phyloP scores from a whole-genome alignment of 352 stramenopile species.

The Pilasporangium apinafurcum region DNA sequence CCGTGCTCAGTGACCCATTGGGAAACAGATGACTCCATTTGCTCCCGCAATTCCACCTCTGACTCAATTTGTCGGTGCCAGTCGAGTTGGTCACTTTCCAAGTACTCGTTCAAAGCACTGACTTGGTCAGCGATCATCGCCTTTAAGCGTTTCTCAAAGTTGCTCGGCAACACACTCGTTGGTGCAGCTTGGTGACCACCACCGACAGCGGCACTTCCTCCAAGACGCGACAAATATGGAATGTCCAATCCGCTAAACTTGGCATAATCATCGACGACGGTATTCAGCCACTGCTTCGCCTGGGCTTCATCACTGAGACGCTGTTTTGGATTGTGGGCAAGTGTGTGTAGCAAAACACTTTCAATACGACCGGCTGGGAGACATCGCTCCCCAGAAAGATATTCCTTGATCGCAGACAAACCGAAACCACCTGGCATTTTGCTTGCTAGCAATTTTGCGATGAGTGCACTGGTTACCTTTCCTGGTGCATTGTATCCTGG shows the following conservation, averaged over 20 bases:
- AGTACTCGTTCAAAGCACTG: slow-evolving; percentile 27
- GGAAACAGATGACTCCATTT: slow-evolving; percentile 44
- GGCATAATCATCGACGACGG: slow-evolving; percentile 70
- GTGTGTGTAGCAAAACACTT: slow-evolving; percentile 68
- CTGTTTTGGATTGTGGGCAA: slow-evolving; percentile 65
- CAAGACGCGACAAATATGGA: slow-evolving; percentile 35
- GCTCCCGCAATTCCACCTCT: slow-evolving; percentile 41
- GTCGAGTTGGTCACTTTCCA: slow-evolving; percentile 43
- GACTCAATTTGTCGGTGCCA: slow-evolving; percentile 43
- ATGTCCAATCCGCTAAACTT: slow-evolving; percentile 53
- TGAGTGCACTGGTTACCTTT: slow-evolving; percentile 66
- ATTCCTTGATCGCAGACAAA: slow-evolving; percentile 63
- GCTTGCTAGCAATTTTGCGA: slow-evolving; percentile 72
- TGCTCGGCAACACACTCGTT: slow-evolving; percentile 7
- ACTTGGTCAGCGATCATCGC: slow-evolving; percentile 15
- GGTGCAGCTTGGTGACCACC: slow-evolving; percentile 10
- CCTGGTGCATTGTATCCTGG: slow-evolving; percentile 58
- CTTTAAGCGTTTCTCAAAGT: slow-evolving; percentile 6
- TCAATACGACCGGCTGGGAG: slow-evolving; percentile 68
- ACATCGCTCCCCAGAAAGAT: slow-evolving; percentile 65
- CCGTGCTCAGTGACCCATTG: slow-evolving; percentile 52
- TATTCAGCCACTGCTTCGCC: slow-evolving; percentile 78
- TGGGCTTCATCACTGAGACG: slow-evolving; percentile 54
- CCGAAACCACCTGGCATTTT: slow-evolving; percentile 84
- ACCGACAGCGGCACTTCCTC: slow-evolving; percentile 22